phyloP scores from a whole-genome alignment of 768 basidiomycete species.

The Exsudoporus frostii region DNA sequence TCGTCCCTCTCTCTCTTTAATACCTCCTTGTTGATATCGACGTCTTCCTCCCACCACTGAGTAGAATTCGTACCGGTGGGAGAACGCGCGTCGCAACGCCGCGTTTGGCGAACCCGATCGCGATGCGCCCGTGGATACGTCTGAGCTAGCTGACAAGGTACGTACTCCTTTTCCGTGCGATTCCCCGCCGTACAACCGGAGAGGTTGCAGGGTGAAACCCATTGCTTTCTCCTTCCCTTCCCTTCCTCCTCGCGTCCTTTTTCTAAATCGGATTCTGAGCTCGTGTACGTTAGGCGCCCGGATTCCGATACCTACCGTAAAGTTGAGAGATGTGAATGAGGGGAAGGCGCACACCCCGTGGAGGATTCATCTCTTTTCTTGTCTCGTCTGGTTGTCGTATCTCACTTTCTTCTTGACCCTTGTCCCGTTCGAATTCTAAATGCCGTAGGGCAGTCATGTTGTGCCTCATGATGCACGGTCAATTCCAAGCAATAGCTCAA shows the following conservation, averaged over 20 bases:
- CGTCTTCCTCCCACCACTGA: neutral
- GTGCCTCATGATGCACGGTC: neutral
- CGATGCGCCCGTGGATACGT: conserved; percentile 54
- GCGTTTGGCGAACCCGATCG: conserved; percentile 48
- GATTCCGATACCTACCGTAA: conserved; percentile 55
- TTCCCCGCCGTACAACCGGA: neutral
- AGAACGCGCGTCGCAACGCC: conserved; percentile 55
- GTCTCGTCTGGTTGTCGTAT: neutral
- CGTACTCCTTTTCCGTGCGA: neutral
- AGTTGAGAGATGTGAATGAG: neutral
- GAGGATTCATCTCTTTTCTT: neutral
- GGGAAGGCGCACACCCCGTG: neutral
- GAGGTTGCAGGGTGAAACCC: neutral
- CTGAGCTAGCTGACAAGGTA: conserved; percentile 57
- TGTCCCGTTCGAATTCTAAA: neutral
- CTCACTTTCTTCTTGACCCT: neutral
- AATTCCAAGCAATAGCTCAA: neutral
- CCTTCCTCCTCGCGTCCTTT: neutral
- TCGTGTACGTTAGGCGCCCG: conserved; percentile 43
- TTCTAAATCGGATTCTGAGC: neutral
- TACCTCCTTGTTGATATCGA: neutral
- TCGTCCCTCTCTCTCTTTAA: neutral
- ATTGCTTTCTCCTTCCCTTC: neutral
- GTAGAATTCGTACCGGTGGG: conserved; percentile 60
- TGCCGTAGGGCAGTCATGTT: neutral